Evolutionary conservation across 1,284 basidiomycete genomes (phyloP), one percentile per base, ranked within the genome.

Genomic region (Rhodotorula sp.): DNA sequence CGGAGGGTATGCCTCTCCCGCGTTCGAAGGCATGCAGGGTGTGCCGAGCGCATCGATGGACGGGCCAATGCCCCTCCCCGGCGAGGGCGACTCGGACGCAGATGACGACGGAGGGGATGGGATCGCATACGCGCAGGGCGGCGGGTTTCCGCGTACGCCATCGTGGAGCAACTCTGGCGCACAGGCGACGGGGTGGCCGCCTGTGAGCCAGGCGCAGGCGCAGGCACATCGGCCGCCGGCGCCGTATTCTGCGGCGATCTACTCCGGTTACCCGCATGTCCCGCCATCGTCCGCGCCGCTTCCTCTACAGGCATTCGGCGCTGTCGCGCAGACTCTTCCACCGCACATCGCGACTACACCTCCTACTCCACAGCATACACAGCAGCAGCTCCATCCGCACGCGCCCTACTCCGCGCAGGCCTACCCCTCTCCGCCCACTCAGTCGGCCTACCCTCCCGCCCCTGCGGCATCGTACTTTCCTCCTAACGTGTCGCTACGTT

Each of bases 51-150:
- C 59, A 12, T 22, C 19, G 44, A 21, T 12, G 17, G 15, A 22
- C 13, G 48, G 51, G 36, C 44, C 60, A 13, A 51, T 69, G 34
- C 67, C 71, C 1, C 50, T 73, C 0, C 71, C 71, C 1, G 64
- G 68, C 0, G 67, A 70, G 12, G 64, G 39, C 29, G 64, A 63
- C 13, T 58, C 56, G 9, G 68, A 69, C n/a, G 64, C 60, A 8
- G 61, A 70, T 13, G 56, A 64, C 37, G 34, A 60, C 29, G 55
- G 25, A 0, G 50, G 13, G 19, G 41, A 17, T 1, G 57, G 21
- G 19, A 21, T 17, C 51, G 51, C n/a, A 10, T 32, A 29, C 7
- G 51, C 51, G 51, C 29, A 29, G 51, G 29, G 51, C 29, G 13
- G n/a, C 17, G 10, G 29, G 5, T 10, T 39, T 17, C 27, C 22